Conservation (phyloP, 805 yeast genomes). For the Ogataea methanolica region DNA sequence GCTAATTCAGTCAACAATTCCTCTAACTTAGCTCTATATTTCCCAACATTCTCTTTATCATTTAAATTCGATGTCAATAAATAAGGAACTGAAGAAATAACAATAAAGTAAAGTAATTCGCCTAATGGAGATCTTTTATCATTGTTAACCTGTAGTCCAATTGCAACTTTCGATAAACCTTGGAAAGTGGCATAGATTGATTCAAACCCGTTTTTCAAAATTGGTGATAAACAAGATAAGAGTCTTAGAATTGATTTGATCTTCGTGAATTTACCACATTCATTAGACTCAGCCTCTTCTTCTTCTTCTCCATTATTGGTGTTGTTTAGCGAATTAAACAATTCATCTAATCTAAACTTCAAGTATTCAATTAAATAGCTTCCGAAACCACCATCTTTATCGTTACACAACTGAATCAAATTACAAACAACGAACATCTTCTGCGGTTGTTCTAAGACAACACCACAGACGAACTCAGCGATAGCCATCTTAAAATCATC, state of each 20-base stretch:
- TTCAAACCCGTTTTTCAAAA: constrained; percentile 44
- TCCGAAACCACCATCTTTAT: constrained; percentile 61
- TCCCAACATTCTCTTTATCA: constrained; percentile 11
- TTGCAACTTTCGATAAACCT: constrained; percentile 50
- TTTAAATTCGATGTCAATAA: constrained; percentile 20
- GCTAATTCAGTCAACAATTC: constrained; percentile 43
- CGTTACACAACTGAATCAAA: constrained; percentile 60
- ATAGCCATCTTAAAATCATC: constrained; percentile 56
- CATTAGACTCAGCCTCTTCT: constrained; percentile 23
- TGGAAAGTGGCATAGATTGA: constrained; percentile 38
- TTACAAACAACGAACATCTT: constrained; percentile 71
- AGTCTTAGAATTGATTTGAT: constrained; percentile 70
- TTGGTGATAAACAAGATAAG: constrained; percentile 59
- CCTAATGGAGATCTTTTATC: constrained; percentile 52
- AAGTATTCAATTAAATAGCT: constrained; percentile 64
- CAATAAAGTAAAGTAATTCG: constrained; percentile 62
- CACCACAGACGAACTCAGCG: constrained; percentile 60
- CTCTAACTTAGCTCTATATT: constrained; percentile 32
- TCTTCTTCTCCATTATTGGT: constrained; percentile 10
- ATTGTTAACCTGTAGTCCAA: constrained; percentile 45
- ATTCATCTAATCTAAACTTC: constrained; percentile 56
- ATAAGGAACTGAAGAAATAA: constrained; percentile 63
- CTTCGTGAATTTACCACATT: constrained; percentile 62
- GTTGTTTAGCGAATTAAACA: constrained; percentile 34
- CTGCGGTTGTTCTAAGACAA: constrained; percentile 85